Conservation (phyloP, 2,329 filamentous ascomycete genomes). For the Trichothecium roseum region DNA sequence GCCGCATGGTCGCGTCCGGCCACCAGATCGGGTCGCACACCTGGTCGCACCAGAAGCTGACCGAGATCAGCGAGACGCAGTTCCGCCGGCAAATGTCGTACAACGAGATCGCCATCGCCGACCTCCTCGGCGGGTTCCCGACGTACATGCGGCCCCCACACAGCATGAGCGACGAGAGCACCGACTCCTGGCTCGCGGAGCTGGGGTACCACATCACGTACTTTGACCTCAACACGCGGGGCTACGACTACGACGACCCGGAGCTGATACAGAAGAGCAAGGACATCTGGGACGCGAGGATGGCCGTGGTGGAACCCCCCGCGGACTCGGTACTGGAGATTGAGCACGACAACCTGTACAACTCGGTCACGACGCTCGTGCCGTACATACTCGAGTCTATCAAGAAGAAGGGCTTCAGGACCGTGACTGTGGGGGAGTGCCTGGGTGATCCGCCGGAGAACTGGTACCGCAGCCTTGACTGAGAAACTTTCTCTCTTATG, state of each 20-base stretch:
- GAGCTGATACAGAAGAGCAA: slow-evolving; percentile 36
- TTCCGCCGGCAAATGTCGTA: slow-evolving; percentile 29
- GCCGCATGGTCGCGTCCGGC: slow-evolving; percentile 38
- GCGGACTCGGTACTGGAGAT: slow-evolving; percentile 30
- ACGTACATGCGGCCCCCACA: slow-evolving; percentile 35
- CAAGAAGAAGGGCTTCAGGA: slow-evolving; percentile 25
- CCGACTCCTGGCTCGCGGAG: slow-evolving; percentile 25
- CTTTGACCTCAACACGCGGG: slow-evolving; percentile 51
- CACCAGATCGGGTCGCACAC: slow-evolving; percentile 51
- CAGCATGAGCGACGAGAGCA: slow-evolving; percentile 30
- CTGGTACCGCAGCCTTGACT: slow-evolving; percentile 28
- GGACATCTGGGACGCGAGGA: slow-evolving; percentile 21
- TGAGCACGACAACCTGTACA: slow-evolving; percentile 38
- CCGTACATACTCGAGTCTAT: slow-evolving; percentile 31
- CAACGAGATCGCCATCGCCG: slow-evolving; percentile 30
- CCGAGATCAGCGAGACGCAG: slow-evolving; percentile 18
- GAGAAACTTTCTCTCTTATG: too few species aligned
- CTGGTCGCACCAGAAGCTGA: slow-evolving; percentile 34
- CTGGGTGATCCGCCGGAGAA: slow-evolving; percentile 30
- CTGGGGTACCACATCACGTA: slow-evolving; percentile 49
- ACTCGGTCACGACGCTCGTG: slow-evolving; percentile 31
- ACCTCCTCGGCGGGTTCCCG: slow-evolving; percentile 28
- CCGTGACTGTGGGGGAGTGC: slow-evolving; percentile 42
- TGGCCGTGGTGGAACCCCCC: slow-evolving; percentile 19
- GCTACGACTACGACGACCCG: slow-evolving; percentile 42